Base-by-base conservation (phyloP, 495 filamentous ascomycete species). In the Daldinia decipiens region DNA sequence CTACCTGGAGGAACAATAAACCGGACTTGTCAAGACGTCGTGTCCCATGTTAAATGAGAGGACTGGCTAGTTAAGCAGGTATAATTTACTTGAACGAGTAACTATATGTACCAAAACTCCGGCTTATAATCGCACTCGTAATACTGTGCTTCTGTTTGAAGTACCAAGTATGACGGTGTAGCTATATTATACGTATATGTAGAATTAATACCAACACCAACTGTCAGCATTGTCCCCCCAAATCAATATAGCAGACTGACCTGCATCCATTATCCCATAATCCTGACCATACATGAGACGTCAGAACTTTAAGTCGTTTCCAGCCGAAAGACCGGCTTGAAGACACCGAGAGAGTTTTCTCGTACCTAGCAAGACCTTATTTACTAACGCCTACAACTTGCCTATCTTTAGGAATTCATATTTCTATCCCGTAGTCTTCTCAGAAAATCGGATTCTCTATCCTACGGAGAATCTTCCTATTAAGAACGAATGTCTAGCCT, bases 91-190 rank as follows among this genome's bases (percentile, higher is more conserved):
- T 29, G 26, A 53, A 29, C 8, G 8, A 32, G 31, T 32, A 45
- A 17, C 1, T 45, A 29, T 13, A 31, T 13, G 50, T 27, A 53
- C 24, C 12, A 53, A 31, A 53, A 53, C 17, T 53, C 50, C 50
- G 56, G 43, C 55, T 50, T 47, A 0, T 21, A 3, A 21, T 47
- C 43, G 6, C 50, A 12, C 65, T 57, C 43, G 62, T 52, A 61
- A 17, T 62, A 36, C 9, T 36, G 3, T 13, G 32, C 11, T 36
- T 17, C 19, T 43, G 39, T 19, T 4, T 47, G 3, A 40, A 40
- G 39, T 40, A 40, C 5, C 43, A 24, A 21, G 43, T 24, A 24
- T 47, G 43, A 24, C 19, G 43, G 9, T 47, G 21, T 12, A 19
- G 9, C 43, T 11, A 24, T 24, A 24, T 12, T 12, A 24, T 12